Evolutionary conservation across 1,284 basidiomycete species (phyloP).

Genomic region (Ceratobasidium sp.): DNA sequence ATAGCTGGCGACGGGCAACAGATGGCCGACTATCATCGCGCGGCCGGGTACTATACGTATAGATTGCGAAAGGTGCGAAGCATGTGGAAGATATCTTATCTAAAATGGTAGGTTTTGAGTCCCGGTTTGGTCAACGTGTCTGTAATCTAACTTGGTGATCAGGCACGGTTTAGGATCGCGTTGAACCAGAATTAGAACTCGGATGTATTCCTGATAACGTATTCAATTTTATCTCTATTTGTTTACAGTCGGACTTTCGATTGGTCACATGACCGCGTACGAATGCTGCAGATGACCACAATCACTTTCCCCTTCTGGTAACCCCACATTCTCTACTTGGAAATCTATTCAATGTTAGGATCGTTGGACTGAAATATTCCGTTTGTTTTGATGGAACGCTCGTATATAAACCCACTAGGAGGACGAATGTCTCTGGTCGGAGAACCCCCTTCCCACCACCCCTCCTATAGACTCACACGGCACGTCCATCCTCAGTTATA

Average conservation of each 20-base stretch:
- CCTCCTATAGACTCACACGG: background rate
- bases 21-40: background rate
- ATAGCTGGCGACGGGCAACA: conserved; percentile 1
- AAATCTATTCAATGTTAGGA: background rate
- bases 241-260: background rate
- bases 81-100: conserved; percentile 20
- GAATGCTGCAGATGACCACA: background rate
- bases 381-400: background rate
- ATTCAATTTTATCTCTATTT: too few species aligned
- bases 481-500: background rate
- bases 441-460: background rate
- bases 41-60: conserved; percentile 34
- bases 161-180: conserved; percentile 15
- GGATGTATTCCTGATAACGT: too few species aligned
- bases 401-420: background rate
- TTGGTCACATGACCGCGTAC: background rate
- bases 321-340: background rate
- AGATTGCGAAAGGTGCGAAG: conserved; percentile 22
- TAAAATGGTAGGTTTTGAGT: conserved; percentile 27
- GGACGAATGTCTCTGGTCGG: background rate
- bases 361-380: background rate
- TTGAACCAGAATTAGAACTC: background rate
- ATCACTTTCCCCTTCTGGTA: background rate
- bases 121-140: background rate
- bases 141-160: background rate